Conservation (phyloP, 139 green algal species). For the Picochlorum sp. region DNA sequence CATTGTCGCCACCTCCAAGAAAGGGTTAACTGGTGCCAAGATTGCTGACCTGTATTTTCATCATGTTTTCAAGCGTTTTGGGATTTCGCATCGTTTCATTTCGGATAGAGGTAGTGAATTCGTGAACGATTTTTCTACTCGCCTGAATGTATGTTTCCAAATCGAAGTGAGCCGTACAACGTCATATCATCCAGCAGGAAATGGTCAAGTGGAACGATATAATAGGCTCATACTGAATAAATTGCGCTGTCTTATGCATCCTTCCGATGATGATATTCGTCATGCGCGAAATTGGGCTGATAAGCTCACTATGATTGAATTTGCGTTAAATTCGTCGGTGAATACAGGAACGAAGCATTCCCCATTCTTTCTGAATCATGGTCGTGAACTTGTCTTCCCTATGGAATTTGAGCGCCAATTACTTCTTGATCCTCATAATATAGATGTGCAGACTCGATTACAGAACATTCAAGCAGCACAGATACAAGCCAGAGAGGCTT, state of each 20-base stretch:
- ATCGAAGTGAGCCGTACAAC: slow-evolving; percentile 1
- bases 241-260: slow-evolving; percentile 29
- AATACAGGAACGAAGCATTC: slow-evolving; percentile 17
- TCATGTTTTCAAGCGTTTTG: slow-evolving; percentile 15
- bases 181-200: slow-evolving; percentile 40
- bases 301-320: slow-evolving; percentile 28
- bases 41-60: slow-evolving; percentile 21
- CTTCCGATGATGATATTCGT: slow-evolving; percentile 9
- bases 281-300: slow-evolving; percentile 31
- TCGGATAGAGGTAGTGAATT: slow-evolving; percentile 22
- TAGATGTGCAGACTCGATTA: background rate
- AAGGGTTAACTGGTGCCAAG: slow-evolving; percentile 10
- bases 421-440: background rate
- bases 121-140: background rate
- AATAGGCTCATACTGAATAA: slow-evolving; percentile 48
- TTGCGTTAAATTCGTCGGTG: slow-evolving; percentile 39
- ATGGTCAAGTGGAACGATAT: slow-evolving; percentile 54
- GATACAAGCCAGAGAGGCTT: background rate
- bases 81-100: slow-evolving; percentile 15
- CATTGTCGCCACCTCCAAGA: background rate
- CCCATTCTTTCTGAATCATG: slow-evolving; percentile 38
- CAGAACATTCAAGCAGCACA: background rate
- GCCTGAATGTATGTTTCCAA: background rate
- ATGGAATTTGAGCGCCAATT: background rate
- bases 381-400: slow-evolving; percentile 18